These are phyloP conservation scores for Elaphomyces granulatus DNA, from an alignment of 495 filamentous ascomycete species.

Conservation along the genomic window DNA sequence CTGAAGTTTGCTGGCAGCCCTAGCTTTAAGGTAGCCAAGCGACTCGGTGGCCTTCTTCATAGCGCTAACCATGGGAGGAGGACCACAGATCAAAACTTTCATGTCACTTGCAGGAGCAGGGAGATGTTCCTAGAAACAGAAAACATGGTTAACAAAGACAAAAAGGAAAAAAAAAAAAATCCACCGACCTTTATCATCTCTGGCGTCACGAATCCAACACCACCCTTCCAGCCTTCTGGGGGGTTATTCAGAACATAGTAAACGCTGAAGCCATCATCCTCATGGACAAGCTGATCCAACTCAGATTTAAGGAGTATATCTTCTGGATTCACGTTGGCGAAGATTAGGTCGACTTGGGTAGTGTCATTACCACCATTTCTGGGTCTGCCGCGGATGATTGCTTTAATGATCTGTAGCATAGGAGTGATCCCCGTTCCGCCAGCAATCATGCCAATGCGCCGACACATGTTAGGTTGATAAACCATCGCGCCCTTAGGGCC, in stretches of 20 bases:
- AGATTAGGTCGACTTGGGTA: constrained; percentile 85
- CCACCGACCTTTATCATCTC: constrained; percentile 86
- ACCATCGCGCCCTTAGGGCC: constrained; percentile 96
- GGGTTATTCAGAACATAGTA: constrained; percentile 97
- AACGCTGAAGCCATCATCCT: constrained; percentile 68
- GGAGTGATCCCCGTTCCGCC: constrained; percentile 97
- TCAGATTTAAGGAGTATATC: constrained; percentile 91
- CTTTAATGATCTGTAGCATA: constrained; percentile 90
- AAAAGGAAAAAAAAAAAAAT: constrained; percentile 1
- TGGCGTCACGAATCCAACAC: constrained; percentile 82
- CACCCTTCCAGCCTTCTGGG: constrained; percentile 75
- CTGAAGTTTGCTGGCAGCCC: constrained; percentile 88
- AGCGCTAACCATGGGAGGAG: constrained; percentile 89
- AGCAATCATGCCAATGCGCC: constrained; percentile 93
- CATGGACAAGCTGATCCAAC: constrained; percentile 58
- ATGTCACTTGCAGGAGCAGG: constrained; percentile 73
- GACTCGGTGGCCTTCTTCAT: constrained; percentile 92
- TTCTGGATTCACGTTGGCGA: constrained; percentile 85
- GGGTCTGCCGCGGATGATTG: constrained; percentile 69
- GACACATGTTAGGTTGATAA: constrained; percentile 87
- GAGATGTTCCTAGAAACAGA: constrained; percentile 50
- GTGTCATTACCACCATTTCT: constrained; percentile 54
- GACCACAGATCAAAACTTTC: constrained; percentile 93
- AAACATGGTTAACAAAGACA: neutral
- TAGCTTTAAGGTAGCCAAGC: constrained; percentile 80